Evolutionary conservation across 495 filamentous ascomycete genomes (phyloP).

Genomic region (Pseudevernia furfuracea): DNA sequence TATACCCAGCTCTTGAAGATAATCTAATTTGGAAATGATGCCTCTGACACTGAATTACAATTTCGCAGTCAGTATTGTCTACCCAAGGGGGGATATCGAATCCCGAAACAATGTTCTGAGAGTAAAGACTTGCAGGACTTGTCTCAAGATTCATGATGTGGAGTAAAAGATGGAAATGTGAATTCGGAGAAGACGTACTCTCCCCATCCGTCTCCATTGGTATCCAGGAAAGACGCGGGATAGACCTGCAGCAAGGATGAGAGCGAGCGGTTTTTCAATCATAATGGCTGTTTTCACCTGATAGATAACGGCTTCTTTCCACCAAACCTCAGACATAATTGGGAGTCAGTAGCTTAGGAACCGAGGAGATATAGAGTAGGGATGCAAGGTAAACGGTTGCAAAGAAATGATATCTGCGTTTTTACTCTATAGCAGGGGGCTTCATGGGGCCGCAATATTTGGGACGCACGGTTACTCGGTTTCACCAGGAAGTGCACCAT

Average conservation of each 20-base stretch:
- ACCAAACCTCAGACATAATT: conserved; percentile 26
- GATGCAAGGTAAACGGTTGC: no score
- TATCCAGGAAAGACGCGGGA: conserved; percentile 55
- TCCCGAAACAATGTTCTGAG: neutral
- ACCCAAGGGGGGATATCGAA: no score
- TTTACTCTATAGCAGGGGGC: no score
- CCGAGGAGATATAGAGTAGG: neutral
- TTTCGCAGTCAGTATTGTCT: neutral
- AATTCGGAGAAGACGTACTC: conserved; percentile 28
- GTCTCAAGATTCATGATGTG: neutral
- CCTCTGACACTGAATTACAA: conserved; percentile 38
- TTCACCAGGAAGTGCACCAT: no score
- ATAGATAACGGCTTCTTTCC: conserved; percentile 31
- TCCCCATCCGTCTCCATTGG: conserved; percentile 55
- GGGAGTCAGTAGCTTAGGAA: neutral
- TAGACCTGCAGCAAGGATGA: conserved; percentile 40
- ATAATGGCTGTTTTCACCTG: conserved; percentile 18
- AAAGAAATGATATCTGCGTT: no score
- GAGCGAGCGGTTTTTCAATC: neutral
- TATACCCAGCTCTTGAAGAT: conserved; percentile 50
- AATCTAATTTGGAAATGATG: conserved; percentile 53
- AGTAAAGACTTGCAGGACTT: neutral
- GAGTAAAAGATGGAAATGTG: neutral
- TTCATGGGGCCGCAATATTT: no score
- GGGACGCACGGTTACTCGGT: no score